Evolutionary conservation across 2,329 filamentous ascomycete species (phyloP), one percentile per base, ranked within the genome.

Genomic region (Fusarium coffeatum): DNA sequence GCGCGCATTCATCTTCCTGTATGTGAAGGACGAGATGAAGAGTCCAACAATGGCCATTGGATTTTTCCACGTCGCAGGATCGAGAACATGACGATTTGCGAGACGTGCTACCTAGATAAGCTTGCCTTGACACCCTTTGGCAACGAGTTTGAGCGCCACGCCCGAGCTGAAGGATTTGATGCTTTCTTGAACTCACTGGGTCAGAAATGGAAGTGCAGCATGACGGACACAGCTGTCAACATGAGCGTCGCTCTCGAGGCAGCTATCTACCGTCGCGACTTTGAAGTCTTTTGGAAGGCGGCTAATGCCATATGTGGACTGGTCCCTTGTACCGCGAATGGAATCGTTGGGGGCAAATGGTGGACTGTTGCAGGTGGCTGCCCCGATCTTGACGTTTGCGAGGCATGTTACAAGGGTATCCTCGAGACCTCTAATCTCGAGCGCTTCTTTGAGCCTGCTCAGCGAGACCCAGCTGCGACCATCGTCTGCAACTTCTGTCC

Each of bases 21-120:
- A 1, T 80, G 79, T 20, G 78, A 80, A 11, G 77, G 73, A 16
- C 66, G 71, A n/a, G 62, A 69, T 0, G 60, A 75, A 1, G 63
- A 67, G 18, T 60, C 73, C 2, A 73, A 72, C 13, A 66, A 60
- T 3, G 64, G 71, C 1, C 72, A 61, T 8, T 81, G 79, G 78
- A 74, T 75, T 28, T 40, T 70, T 1, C 68, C 74, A 0, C 71
- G 74, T 0, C 70, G 67, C 3, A 63, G 50, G 12, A 73, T 80
- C 5, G 62, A 76, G 2, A 65, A 71, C 2, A 45, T 81, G 45
- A 63, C 66, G 6, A 66, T 78, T 1, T 82, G 80, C 53, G 77
- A 80, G 46, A 59, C 76, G 3, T 82, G 80, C 23, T 80, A 77
- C 58, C 58, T 80, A 13, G 79, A 81, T 20, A 76, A 72, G 15